A percentile compares a stretch with the other conserved stretches of the same genome.
phyloP scores from a whole-genome alignment of 306 rosid species.

The Acmispon strigosus region DNA sequence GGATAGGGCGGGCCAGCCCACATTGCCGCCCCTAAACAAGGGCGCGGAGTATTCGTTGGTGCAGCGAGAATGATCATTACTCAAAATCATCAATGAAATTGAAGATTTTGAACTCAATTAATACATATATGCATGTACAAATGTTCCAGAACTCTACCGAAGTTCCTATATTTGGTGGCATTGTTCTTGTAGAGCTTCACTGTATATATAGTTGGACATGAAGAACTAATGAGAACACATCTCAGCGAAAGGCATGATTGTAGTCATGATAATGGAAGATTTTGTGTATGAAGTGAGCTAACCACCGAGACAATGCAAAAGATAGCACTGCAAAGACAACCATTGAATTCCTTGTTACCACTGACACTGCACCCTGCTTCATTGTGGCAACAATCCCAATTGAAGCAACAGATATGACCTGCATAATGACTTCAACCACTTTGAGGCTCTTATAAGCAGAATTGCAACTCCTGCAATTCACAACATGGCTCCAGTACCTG shows the following conservation, averaged over 20 bases:
- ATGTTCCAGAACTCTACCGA: background rate
- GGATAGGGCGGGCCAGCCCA: too few relatives aligned
- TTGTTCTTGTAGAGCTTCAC: background rate
- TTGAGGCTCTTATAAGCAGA: constrained; percentile 66
- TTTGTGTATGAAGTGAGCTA: constrained; percentile 72
- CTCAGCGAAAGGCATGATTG: constrained; percentile 58
- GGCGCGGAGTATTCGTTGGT: too few relatives aligned
- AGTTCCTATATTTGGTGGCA: background rate
- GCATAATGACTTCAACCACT: constrained; percentile 52
- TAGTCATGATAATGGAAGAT: constrained; percentile 78
- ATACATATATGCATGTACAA: background rate
- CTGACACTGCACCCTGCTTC: constrained; percentile 39
- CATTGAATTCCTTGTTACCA: constrained; percentile 38
- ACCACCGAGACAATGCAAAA: constrained; percentile 63
- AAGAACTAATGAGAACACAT: background rate
- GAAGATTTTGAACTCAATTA: background rate
- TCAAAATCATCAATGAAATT: background rate
- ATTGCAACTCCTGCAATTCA: constrained; percentile 77
- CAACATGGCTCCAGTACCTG: constrained; percentile 88
- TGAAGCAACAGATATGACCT: constrained; percentile 49
- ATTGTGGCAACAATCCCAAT: constrained; percentile 65
- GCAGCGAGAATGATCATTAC: too few relatives aligned
- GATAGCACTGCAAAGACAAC: constrained; percentile 51
- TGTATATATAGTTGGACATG: background rate
- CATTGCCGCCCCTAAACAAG: too few relatives aligned